These are phyloP conservation scores for Phanerochaete carnosa DNA, from an alignment of 768 basidiomycete species.

Conservation along the genomic window DNA sequence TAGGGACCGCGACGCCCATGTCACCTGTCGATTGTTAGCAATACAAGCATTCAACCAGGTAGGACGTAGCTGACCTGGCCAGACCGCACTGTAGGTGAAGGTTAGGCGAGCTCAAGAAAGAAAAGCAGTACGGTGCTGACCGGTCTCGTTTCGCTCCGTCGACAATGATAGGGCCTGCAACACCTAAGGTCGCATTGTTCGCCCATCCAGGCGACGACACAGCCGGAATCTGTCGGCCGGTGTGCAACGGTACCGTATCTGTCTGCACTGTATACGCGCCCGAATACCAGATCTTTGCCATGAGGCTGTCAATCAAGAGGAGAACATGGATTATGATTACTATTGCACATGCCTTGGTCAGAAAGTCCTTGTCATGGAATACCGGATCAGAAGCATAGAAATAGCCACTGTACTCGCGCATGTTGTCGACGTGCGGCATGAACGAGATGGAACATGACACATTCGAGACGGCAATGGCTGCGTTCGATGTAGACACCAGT, in stretches of 20 bases:
- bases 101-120: background rate
- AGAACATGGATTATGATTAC: background rate
- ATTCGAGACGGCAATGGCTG: slow-evolving; percentile 41
- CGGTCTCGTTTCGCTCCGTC: slow-evolving; percentile 61
- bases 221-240: slow-evolving; percentile 45
- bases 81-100: slow-evolving; percentile 40
- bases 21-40: slow-evolving; percentile 36
- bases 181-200: slow-evolving; percentile 51
- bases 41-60: background rate
- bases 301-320: too few relatives aligned
- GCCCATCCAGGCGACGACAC: slow-evolving; percentile 39
- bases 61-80: slow-evolving; percentile 39
- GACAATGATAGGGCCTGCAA: slow-evolving; percentile 58
- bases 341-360: slow-evolving; percentile 38
- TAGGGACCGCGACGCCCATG: slow-evolving; percentile 61
- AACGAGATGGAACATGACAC: slow-evolving; percentile 50
- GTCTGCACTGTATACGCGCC: slow-evolving; percentile 63
- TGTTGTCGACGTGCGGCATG: slow-evolving; percentile 47
- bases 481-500: slow-evolving; percentile 34
- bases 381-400: slow-evolving; percentile 45
- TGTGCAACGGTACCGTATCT: slow-evolving; percentile 48
- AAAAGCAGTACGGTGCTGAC: slow-evolving; percentile 20
- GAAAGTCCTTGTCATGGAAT: slow-evolving; percentile 43
- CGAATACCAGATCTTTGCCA: slow-evolving; percentile 47
- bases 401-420: slow-evolving; percentile 50